phyloP scores from a whole-genome alignment of 352 stramenopile genomes.

The Lagenidium sp. region DNA sequence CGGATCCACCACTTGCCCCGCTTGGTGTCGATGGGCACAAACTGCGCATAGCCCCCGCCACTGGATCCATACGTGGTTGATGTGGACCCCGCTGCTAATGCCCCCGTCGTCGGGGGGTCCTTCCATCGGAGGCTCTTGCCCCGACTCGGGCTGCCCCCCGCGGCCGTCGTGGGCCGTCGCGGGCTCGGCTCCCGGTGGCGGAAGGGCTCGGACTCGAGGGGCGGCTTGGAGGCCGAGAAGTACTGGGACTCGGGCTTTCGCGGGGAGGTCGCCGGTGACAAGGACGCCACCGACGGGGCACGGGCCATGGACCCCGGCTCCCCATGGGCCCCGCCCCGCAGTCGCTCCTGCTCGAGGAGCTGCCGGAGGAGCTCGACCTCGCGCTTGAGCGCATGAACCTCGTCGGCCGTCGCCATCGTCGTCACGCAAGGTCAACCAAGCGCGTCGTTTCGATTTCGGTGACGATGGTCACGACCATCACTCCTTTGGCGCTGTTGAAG shows the following conservation, averaged over 20 bases:
- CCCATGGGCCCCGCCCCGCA: slow-evolving; percentile 4
- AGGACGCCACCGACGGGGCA: slow-evolving; percentile 1
- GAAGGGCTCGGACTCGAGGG: slow-evolving; percentile 3
- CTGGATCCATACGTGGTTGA: too few relatives aligned
- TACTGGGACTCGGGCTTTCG: slow-evolving; percentile 1
- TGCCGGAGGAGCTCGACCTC: slow-evolving; percentile 42
- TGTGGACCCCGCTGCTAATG: not conserved
- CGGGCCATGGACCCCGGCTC: not conserved
- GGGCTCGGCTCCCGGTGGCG: slow-evolving; percentile 5
- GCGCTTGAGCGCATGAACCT: slow-evolving; percentile 36
- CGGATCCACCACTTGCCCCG: slow-evolving; percentile 63
- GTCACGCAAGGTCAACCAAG: too few relatives aligned
- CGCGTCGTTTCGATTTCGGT: too few relatives aligned
- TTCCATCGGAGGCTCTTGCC: slow-evolving; percentile 8
- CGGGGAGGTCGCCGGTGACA: slow-evolving; percentile 7
- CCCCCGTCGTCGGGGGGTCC: slow-evolving; percentile 2
- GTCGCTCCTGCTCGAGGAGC: slow-evolving; percentile 30
- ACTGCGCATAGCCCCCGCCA: slow-evolving; percentile 17
- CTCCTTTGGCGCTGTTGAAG: too few relatives aligned
- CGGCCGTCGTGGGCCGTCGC: slow-evolving; percentile 6
- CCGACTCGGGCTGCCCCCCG: slow-evolving; percentile 5
- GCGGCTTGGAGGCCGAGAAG: not conserved
- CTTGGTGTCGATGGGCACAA: slow-evolving; percentile 29
- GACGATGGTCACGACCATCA: too few relatives aligned
- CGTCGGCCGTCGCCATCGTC: slow-evolving; percentile 20